These are phyloP conservation scores for Fusarium verrucosum DNA, from an alignment of 2,329 filamentous ascomycete genomes.

Conservation along the genomic window DNA sequence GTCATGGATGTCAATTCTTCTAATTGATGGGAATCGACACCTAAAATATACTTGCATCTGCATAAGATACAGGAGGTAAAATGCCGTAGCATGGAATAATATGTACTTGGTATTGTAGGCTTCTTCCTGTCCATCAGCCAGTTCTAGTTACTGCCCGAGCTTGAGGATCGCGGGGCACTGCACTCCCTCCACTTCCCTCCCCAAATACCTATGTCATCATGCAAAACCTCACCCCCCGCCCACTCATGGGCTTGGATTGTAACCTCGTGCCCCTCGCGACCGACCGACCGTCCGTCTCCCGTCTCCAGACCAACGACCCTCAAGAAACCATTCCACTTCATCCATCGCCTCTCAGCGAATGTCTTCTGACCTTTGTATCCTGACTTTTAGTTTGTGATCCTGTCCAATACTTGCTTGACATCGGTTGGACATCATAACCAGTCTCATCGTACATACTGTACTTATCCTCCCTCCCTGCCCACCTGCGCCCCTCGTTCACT, in stretches of 20 bases:
- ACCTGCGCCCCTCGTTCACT: constrained; percentile 4
- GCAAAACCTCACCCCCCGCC: constrained; percentile 23
- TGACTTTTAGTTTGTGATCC: constrained; percentile 13
- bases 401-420: not conserved
- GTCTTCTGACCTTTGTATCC: constrained; percentile 21
- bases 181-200: constrained; percentile 20
- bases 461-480: constrained; percentile 5
- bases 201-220: constrained; percentile 38
- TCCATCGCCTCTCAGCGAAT: constrained; percentile 21
- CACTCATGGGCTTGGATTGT: constrained; percentile 23
- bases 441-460: constrained; percentile 7
- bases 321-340: constrained; percentile 37
- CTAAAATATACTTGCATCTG: not conserved
- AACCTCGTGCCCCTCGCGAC: constrained; percentile 37
- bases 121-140: not conserved
- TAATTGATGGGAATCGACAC: constrained; percentile 8
- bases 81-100: not conserved
- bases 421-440: constrained; percentile 1
- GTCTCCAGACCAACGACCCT: constrained; percentile 33
- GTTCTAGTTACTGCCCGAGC: not conserved
- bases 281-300: constrained; percentile 10
- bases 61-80: not conserved
- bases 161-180: constrained; percentile 36
- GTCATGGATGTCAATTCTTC: not conserved
- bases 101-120: not conserved